Evolutionary conservation across 129 eudicot species (phyloP).

Genomic region (Kitagawia praeruptora): DNA sequence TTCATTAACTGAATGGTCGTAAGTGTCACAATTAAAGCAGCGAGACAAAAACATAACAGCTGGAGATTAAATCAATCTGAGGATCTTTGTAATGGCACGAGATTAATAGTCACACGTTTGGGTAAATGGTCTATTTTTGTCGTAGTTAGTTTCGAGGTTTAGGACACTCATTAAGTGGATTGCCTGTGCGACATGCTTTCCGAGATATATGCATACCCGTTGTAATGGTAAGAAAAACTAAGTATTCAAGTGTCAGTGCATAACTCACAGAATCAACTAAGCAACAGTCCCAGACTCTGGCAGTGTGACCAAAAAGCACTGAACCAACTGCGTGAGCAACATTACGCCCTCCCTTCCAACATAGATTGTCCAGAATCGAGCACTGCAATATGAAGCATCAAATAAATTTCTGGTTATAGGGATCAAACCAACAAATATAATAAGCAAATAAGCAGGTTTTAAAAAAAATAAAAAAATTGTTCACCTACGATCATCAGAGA

Average conservation of each 20-base stretch:
- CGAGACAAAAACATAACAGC: no score
- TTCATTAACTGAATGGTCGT: no score
- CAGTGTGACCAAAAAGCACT: constrained; percentile 86
- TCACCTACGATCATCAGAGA: constrained; percentile 96
- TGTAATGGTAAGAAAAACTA: neutral
- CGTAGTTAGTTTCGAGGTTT: no score
- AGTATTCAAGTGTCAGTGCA: neutral
- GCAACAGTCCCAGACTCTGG: constrained; percentile 99
- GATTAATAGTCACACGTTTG: no score
- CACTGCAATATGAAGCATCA: constrained; percentile 47
- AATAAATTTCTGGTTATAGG: constrained; percentile 3
- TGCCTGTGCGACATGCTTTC: neutral
- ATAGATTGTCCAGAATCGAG: constrained; percentile 69
- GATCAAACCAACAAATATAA: neutral
- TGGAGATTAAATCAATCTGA: no score
- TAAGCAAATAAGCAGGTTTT: neutral
- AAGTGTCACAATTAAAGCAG: no score
- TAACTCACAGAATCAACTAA: constrained; percentile 66
- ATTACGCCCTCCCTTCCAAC: constrained; percentile 22
- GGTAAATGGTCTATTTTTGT: no score
- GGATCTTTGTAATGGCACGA: no score
- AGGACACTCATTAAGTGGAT: no score
- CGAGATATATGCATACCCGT: neutral
- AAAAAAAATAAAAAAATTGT: constrained; percentile 6
- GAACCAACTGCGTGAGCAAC: constrained; percentile 43